Base-by-base conservation (phyloP, 1,139 yeast genomes). In the Candida sanyaensis region DNA sequence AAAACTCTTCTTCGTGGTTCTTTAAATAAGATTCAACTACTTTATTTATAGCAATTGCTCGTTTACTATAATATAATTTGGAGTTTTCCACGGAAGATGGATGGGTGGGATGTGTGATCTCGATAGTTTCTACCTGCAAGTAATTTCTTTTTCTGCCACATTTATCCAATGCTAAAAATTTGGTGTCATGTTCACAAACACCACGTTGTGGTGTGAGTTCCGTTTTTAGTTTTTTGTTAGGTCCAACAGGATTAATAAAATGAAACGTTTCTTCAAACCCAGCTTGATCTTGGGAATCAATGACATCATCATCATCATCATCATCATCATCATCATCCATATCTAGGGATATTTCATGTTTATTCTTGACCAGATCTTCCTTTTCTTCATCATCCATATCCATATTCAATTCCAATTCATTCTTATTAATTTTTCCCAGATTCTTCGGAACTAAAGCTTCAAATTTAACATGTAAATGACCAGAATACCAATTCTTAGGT, bases 401-500 rank as follows among this genome's bases (percentile, higher is more conserved):
- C 28, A n/a, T n/a, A n/a, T n/a, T n/a, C n/a, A 65, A 44, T 26
- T 51, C 57, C 4, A 65, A 61, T 46, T 67, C 71, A 43, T 68
- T 62, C 1, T 50, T 47, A 43, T 61, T 64, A 6, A 41, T 32
- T 17, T 36, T 32, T n/a, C 43, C 44, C n/a, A 39, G 36, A 7
- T 43, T 42, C 39, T 61, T 61, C 6, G 48, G 51, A 8, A 73
- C 69, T 3, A 32, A 48, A 0, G 97, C 97, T 11, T 71, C 74
- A 60, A 81, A 93, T 47, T 72, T 71, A 1, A 86, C 92, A 66
- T 93, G 99, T 50, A 93, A 66, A 71, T 93, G 99, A 3, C 96
- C 96, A 54, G 96, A 81, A 52, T 88, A 81, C 99, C 98, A 93
- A 63, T 79, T 75, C 23, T 65, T 55, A 0, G 99, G 98, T 57